These are phyloP conservation scores for Amanita muscaria DNA, from an alignment of 768 basidiomycete species.

Conservation along the genomic window DNA sequence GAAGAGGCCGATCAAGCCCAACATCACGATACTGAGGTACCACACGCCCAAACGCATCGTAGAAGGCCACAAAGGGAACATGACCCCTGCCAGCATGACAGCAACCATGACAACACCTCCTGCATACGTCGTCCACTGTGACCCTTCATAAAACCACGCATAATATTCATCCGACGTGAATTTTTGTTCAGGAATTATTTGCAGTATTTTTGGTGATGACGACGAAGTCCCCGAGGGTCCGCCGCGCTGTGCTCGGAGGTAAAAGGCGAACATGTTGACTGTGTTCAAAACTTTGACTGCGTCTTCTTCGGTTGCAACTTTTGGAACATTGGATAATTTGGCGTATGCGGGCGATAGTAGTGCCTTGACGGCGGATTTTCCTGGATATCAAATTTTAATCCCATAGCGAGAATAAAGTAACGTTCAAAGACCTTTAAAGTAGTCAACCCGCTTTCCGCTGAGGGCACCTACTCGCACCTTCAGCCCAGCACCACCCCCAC, in stretches of 20 bases:
- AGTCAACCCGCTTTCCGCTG: slow-evolving; percentile 92
- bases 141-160: slow-evolving; percentile 95
- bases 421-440: slow-evolving; percentile 83
- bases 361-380: slow-evolving; percentile 88
- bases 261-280: slow-evolving; percentile 82
- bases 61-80: slow-evolving; percentile 99
- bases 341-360: slow-evolving; percentile 87
- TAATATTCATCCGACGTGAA: slow-evolving; percentile 81
- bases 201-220: slow-evolving; percentile 70
- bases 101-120: slow-evolving; percentile 88
- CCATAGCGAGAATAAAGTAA: not conserved
- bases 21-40: slow-evolving; percentile 85
- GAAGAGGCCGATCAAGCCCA: slow-evolving; percentile 84
- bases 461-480: slow-evolving; percentile 86
- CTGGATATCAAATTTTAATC: slow-evolving; percentile 31
- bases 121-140: slow-evolving; percentile 87
- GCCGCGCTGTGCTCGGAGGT: slow-evolving; percentile 83
- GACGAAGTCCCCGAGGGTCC: slow-evolving; percentile 52
- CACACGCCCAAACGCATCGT: slow-evolving; percentile 89
- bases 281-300: slow-evolving; percentile 59
- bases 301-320: slow-evolving; percentile 66
- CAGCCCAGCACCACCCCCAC: slow-evolving; percentile 78
- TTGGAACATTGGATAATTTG: slow-evolving; percentile 75
- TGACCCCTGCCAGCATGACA: slow-evolving; percentile 91
- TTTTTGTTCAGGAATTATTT: slow-evolving; percentile 72